Evolutionary conservation across 2,329 filamentous ascomycete species (phyloP).

Genomic region (Aureobasidium musti): DNA sequence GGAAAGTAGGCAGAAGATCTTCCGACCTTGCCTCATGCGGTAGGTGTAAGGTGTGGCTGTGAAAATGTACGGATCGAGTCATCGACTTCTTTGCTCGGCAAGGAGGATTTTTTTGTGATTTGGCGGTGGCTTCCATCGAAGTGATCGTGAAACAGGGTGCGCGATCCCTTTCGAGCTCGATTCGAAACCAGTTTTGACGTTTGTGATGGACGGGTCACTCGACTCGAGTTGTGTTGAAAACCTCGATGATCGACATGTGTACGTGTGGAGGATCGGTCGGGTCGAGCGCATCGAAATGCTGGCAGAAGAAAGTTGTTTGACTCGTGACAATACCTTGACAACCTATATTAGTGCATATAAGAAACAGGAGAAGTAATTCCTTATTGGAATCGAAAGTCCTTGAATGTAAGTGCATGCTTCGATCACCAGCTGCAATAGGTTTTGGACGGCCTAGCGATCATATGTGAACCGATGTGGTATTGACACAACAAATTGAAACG

Average conservation of each 20-base stretch:
- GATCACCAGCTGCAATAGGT: background rate
- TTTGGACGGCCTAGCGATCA: background rate
- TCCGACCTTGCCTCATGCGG: background rate
- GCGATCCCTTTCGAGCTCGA: background rate
- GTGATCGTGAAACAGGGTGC: background rate
- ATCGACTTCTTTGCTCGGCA: background rate
- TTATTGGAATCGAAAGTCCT: background rate
- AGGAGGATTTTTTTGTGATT: background rate
- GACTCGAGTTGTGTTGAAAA: conserved; percentile 7
- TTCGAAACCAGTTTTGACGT: background rate
- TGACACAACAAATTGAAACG: background rate
- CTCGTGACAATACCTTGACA: background rate
- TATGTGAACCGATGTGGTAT: background rate
- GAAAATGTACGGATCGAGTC: background rate
- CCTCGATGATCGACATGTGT: conserved; percentile 1
- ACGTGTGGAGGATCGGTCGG: conserved; percentile 13
- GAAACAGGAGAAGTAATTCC: background rate
- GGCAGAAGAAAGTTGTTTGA: conserved; percentile 5
- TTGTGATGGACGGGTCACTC: background rate
- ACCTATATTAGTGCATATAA: background rate
- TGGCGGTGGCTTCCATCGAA: background rate
- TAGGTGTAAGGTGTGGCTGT: conserved; percentile 19
- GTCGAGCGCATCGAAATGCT: background rate
- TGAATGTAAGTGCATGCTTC: background rate
- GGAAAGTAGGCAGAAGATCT: conserved; percentile 7